These are phyloP conservation scores for Auxenochlorella pyrenoidosa DNA, from an alignment of 139 green algal genomes.

Conservation along the genomic window DNA sequence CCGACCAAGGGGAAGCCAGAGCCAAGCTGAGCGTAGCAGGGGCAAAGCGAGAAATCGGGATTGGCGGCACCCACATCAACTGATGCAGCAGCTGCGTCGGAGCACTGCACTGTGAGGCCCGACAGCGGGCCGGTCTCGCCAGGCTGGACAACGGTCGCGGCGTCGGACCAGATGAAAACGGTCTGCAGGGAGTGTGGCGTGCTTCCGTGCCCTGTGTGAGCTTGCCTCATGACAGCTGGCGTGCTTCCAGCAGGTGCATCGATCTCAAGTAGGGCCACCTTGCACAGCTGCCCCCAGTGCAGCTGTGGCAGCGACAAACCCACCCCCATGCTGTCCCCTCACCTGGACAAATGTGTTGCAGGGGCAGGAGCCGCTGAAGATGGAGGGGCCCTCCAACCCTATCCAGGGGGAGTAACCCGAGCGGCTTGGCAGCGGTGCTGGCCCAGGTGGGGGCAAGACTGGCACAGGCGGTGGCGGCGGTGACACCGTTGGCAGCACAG, in stretches of 20 bases:
- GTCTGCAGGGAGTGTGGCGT: neutral
- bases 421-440: no score
- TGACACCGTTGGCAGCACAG: no score
- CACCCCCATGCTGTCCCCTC: neutral
- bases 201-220: neutral
- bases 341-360: neutral
- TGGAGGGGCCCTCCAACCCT: neutral
- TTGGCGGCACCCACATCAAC: neutral
- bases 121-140: neutral
- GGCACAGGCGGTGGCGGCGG: neutral
- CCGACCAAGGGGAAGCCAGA: no score
- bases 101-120: neutral
- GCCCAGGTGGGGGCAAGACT: neutral
- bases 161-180: conserved; percentile 1
- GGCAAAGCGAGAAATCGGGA: no score
- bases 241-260: no score
- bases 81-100: neutral
- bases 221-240: no score
- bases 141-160: neutral
- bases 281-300: no score
- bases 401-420: neutral
- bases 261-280: no score
- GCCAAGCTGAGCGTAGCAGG: no score
- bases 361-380: neutral
- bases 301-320: neutral